Evolutionary conservation across 805 yeast species (phyloP), one percentile per base, ranked within the genome.

Genomic region (Yarrowia deformans): DNA sequence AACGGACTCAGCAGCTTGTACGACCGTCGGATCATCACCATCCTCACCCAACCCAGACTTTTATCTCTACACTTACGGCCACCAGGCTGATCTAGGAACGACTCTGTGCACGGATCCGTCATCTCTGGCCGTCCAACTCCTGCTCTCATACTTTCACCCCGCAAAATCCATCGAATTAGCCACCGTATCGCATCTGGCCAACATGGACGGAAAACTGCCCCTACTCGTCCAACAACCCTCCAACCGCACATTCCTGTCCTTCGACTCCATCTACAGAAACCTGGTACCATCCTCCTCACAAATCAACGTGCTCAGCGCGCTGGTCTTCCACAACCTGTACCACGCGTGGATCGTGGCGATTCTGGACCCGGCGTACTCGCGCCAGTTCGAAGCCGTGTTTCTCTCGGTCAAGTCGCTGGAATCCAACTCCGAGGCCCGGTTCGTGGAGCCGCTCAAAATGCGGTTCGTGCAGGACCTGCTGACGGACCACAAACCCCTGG

Each of bases 41-140:
- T 3, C 34, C 2, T 16, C 37, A 35, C 2, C 10, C 18, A 23
- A 23, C 29, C 52, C 66, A 12, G 66, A 60, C 46, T 63, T 63
- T 35, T 49, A 63, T 14, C 58, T 63, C 16, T 63, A 63, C 68
- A 63, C 68, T 8, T 73, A 70, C 50, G 77, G 76, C 6, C 74
- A 75, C 70, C 70, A 71, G 46, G 19, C 71, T 5, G 75, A 70
- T 42, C 54, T 29, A 0, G 69, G 67, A 12, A 72, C 70, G 14
- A 67, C 60, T 6, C 46, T 74, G 13, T 72, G 78, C 49, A 70
- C 71, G 3, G 81, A 78, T 35, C 81, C 81, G 7, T 66, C 63
- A n/a, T 71, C 79, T 52, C 69, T 77, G 23, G 72, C 66, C 18
- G 71, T 72, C 8, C 72, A 70, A 35, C 60, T 73, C 8, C 49